Base-by-base conservation (phyloP, 495 filamentous ascomycete genomes). In the Talaromyces proteolyticus region DNA sequence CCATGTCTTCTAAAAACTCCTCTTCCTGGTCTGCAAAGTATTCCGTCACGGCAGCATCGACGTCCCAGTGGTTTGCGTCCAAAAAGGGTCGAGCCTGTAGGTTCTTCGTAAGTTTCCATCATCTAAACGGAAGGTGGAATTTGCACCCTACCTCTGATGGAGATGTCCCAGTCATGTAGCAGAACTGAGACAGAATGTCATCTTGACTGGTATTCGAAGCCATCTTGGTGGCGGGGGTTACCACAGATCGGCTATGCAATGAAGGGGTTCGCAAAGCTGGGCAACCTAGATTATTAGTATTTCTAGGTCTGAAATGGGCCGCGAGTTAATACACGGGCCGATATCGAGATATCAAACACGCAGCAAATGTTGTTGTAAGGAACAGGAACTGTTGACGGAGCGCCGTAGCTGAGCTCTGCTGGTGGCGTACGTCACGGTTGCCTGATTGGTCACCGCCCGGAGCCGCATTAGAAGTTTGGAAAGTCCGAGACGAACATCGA, bases 11-110 rank as follows among this genome's bases (percentile, higher is more conserved):
- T 45, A 63, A 46, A 7, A 58, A 55, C 16, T 53, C 37, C 14
- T 65, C 70, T 54, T 86, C 84, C 49, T 80, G 74, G 49, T 84
- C 78, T 34, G 82, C 77, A 61, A 76, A 93, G 73, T 78, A 94
- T 53, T 86, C 78, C 3, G 79, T 72, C 43, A 81, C 76, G 34
- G 89, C 89, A 5, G 75, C 66, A 46, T 79, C 72, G 21, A 92
- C 61, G 53, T 92, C 79, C 84, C 89, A 91, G 50, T 78, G 61
- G 58, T 75, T 82, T n/a, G 75, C 72, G 12, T 60, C 66, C 11
- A 94, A 81, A 53, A 87, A 88, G 57, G 84, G 71, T 54, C 77
- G 74, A 34, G 89, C 90, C 89, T 91, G 55, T 4, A 17, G 6
- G 21, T 18, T 19, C 8, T 17, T 42, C 7, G 24, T 43, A 49